These are phyloP conservation scores for Pholiota adiposa DNA, from an alignment of 1,284 basidiomycete species.

Conservation along the genomic window DNA sequence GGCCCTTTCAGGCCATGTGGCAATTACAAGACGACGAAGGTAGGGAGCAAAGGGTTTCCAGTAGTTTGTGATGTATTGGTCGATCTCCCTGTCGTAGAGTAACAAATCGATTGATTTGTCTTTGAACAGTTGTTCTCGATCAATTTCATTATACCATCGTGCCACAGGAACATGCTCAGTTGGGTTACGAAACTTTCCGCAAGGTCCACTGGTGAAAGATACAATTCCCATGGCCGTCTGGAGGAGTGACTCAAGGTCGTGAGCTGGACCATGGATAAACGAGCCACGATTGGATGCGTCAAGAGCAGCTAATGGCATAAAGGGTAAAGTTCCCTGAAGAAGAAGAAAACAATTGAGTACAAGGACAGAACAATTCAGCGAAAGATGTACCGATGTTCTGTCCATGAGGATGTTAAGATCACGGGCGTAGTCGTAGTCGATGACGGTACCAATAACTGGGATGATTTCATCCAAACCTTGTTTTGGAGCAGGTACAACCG, in stretches of 20 bases:
- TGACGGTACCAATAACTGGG: conserved; percentile 6
- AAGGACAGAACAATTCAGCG: background rate
- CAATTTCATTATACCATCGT: conserved; percentile 12
- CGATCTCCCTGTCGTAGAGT: conserved; percentile 7
- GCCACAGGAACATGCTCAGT: conserved; percentile 14
- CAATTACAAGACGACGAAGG: conserved; percentile 10
- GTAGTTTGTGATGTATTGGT: conserved; percentile 9
- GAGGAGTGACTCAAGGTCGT: conserved; percentile 19
- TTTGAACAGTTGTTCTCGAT: conserved; percentile 11
- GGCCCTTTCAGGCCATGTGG: conserved; percentile 8
- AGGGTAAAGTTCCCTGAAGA: conserved; percentile 9
- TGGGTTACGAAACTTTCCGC: conserved; percentile 5
- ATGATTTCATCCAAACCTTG: conserved; percentile 4
- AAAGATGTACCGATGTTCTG: conserved; percentile 1
- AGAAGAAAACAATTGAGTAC: conserved; percentile 2
- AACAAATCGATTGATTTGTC: conserved; percentile 17
- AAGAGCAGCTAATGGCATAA: conserved; percentile 11
- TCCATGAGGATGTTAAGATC: background rate
- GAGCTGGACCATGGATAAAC: conserved; percentile 11
- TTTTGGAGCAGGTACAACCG: background rate
- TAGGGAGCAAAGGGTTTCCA: conserved; percentile 18
- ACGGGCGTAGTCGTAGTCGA: conserved; percentile 10
- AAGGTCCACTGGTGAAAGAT: conserved; percentile 15
- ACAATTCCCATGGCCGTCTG: conserved; percentile 7
- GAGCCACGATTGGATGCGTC: background rate